Percentiles rank a stretch among this genome's conserved stretches.
These are phyloP conservation scores for Rubia yunnanensis DNA, from an alignment of 257 asterid species.

Conservation along the genomic window DNA sequence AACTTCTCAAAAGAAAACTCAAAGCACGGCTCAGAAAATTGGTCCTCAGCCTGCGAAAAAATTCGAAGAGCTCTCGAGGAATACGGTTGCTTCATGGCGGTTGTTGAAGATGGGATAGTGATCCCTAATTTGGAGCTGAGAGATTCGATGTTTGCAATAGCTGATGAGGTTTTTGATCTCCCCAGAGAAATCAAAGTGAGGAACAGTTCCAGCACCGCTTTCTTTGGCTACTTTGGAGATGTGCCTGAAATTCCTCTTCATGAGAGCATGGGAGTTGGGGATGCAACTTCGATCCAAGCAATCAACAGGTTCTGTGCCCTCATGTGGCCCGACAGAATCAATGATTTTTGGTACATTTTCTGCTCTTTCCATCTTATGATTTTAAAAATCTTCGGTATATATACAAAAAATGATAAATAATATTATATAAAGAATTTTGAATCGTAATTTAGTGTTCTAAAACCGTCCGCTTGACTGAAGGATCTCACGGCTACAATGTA, in stretches of 20 bases:
- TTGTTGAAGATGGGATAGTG: neutral
- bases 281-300: conserved; percentile 26
- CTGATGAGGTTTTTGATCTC: neutral
- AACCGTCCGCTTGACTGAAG: no score
- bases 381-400: no score
- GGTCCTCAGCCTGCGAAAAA: neutral
- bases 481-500: no score
- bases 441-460: no score
- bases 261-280: conserved; percentile 57
- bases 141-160: neutral
- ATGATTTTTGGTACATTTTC: neutral
- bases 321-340: conserved; percentile 47
- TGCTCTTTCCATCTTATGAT: neutral
- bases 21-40: neutral
- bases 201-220: neutral
- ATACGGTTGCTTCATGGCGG: conserved; percentile 2
- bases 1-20: neutral
- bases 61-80: neutral
- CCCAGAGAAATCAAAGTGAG: neutral
- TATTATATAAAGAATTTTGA: no score
- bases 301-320: conserved; percentile 30
- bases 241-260: conserved; percentile 25
- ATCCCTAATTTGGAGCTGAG: neutral
- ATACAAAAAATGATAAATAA: no score
- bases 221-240: conserved; percentile 13